Evolutionary conservation across 192 early-diverging fungal genomes (phyloP), one percentile per base, ranked within the genome.

Genomic region (Coemansia sp.): DNA sequence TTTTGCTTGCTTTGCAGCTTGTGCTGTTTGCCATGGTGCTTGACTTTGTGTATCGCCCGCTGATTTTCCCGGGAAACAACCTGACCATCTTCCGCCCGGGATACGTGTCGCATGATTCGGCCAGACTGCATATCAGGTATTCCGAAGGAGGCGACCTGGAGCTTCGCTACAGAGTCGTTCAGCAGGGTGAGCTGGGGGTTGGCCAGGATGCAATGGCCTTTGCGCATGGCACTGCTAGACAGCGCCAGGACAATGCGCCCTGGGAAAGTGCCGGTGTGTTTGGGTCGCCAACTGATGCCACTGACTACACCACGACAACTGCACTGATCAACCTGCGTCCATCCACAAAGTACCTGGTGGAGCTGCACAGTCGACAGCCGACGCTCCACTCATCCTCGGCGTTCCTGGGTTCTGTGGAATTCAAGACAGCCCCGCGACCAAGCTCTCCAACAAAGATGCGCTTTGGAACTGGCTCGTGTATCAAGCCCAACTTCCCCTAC

Each of bases 401-500:
- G 5, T 47, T 55, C 9, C 47, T 67, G n/a, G 60, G 55, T 8
- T 69, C 69, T 1, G 46, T 48, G 18, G 61, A 64, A 45, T 65
- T 65, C 50, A 67, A 52, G 29, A 72, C 60, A 4, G 60, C 64
- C 23, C 53, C 77, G 0, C 9, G 20, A 1, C 69, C 64, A 0
- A 50, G 53, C 29, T 9, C 40, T 17, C 55, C 66, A 11, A 45
- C 68, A 9, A 42, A 48, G 13, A 48, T 72, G 51, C 55, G 55
- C 28, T 74, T 79, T 40, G 77, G 55, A 3, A 53, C 67, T 0
- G 78, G 78, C 11, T 79, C 78, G 26, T 79, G 78, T 34, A 73
- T 79, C 53, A 79, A 72, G 44, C 78, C 72, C 36, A 69, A 72
- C 19, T 75, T 71, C 42, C 78, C 78, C 20, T 79, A 78, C 61